phyloP scores from a whole-genome alignment of 2,329 filamentous ascomycete genomes.

The Phialophora verrucosa region DNA sequence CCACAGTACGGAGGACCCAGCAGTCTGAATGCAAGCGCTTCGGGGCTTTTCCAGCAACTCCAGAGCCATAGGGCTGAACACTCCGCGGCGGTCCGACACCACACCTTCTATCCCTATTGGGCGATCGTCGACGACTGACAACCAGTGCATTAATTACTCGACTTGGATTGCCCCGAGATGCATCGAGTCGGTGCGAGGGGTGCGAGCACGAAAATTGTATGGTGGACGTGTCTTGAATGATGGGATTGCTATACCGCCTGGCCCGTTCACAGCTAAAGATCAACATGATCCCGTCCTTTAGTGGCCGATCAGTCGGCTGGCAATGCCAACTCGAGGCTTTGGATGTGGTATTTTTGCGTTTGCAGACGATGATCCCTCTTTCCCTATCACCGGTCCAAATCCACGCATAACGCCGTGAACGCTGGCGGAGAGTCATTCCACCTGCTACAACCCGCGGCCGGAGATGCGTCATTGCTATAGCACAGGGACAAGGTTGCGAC shows the following conservation, averaged over 20 bases:
- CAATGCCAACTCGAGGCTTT: conserved; percentile 4
- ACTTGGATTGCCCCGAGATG: neutral
- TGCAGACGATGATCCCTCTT: conserved; percentile 2
- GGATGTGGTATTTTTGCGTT: conserved; percentile 16
- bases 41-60: neutral
- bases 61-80: conserved; percentile 7
- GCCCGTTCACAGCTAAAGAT: neutral
- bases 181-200: neutral
- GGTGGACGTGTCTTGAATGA: neutral
- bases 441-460: too few species aligned
- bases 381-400: neutral
- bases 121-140: neutral
- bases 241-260: neutral
- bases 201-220: neutral
- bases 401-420: neutral
- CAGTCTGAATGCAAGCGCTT: neutral
- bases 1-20: too few species aligned
- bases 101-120: neutral
- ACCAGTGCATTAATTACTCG: neutral
- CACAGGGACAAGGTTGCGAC: neutral
- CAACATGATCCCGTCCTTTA: neutral
- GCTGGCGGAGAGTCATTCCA: neutral
- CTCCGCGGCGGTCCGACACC: neutral
- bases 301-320: conserved; percentile 1
- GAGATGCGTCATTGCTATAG: neutral